Evolutionary conservation across 2,329 filamentous ascomycete genomes (phyloP).

Genomic region (Aspergillus ochraceoroseus): DNA sequence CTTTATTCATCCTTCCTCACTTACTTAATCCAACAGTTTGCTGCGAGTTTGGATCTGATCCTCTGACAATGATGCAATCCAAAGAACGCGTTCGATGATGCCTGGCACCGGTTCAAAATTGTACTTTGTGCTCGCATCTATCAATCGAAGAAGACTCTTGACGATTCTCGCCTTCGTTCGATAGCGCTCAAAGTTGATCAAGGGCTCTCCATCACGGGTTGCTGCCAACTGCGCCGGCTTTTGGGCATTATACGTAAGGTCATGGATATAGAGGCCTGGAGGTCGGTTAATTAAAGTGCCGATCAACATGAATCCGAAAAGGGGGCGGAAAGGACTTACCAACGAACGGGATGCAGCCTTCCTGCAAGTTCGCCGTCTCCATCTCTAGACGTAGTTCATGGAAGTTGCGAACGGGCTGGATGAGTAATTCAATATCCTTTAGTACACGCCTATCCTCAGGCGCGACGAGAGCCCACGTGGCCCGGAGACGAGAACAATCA

Average conservation of each 20-base stretch:
- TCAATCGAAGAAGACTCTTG: conserved; percentile 58
- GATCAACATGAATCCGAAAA: background rate
- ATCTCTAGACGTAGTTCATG: conserved; percentile 59
- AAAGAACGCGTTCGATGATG: conserved; percentile 59
- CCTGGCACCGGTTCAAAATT: conserved; percentile 54
- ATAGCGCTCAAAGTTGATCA: conserved; percentile 63
- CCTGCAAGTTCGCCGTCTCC: conserved; percentile 55
- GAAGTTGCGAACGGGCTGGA: conserved; percentile 61
- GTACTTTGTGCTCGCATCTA: conserved; percentile 61
- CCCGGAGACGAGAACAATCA: conserved; percentile 53
- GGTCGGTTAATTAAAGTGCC: conserved; percentile 5
- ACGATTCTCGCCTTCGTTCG: conserved; percentile 61
- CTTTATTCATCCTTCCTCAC: background rate
- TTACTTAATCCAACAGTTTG: conserved; percentile 39
- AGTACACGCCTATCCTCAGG: conserved; percentile 52
- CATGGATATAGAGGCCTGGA: conserved; percentile 58
- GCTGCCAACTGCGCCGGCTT: conserved; percentile 55
- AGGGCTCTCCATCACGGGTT: conserved; percentile 46
- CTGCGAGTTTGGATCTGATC: conserved; percentile 51
- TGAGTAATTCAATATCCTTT: conserved; percentile 56
- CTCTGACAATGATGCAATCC: conserved; percentile 58
- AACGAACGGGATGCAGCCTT: conserved; percentile 63
- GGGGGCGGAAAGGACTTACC: conserved; percentile 39
- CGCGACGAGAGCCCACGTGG: conserved; percentile 57
- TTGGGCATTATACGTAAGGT: conserved; percentile 63